Evolutionary conservation across 208 protist species (phyloP).

Genomic region (Wallacemonas collosoma): DNA sequence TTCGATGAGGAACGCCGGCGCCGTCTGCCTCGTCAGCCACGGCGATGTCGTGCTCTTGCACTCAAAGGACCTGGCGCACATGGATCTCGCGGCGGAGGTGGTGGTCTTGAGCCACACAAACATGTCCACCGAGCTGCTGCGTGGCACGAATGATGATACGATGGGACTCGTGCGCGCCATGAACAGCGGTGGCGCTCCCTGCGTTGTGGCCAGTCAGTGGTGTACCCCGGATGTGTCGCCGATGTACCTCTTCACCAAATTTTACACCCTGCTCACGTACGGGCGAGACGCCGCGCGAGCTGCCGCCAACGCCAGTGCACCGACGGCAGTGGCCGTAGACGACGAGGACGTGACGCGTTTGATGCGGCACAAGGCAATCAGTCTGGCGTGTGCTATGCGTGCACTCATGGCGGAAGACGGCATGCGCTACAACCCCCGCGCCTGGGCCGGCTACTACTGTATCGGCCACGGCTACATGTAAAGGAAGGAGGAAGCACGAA

Average conservation of each 20-base stretch:
- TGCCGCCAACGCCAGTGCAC: not conserved
- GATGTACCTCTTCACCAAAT: constrained; percentile 66
- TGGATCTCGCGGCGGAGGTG: constrained; percentile 84
- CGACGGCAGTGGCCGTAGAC: not conserved
- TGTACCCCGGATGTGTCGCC: constrained; percentile 91
- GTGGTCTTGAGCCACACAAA: constrained; percentile 85
- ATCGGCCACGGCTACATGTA: constrained; percentile 63
- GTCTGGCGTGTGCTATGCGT: constrained; percentile 70
- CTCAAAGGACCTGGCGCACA: constrained; percentile 66
- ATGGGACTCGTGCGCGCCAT: constrained; percentile 72
- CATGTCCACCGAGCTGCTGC: constrained; percentile 48
- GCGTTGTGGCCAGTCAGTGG: constrained; percentile 83
- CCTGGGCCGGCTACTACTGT: constrained; percentile 87
- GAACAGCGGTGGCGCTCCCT: constrained; percentile 72
- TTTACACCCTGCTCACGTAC: constrained; percentile 63
- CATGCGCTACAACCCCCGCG: constrained; percentile 73
- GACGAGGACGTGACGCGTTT: constrained; percentile 15
- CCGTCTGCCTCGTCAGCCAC: constrained; percentile 22
- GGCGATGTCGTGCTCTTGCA: constrained; percentile 56
- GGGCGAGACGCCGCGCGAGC: constrained; percentile 13
- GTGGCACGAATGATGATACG: constrained; percentile 59
- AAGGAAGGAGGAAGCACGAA: not conserved
- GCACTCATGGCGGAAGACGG: constrained; percentile 59
- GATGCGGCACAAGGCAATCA: constrained; percentile 60
- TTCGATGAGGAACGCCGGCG: constrained; percentile 23